These are phyloP conservation scores for Hippophae gyantsensis DNA, from an alignment of 306 rosid genomes.

Conservation along the genomic window DNA sequence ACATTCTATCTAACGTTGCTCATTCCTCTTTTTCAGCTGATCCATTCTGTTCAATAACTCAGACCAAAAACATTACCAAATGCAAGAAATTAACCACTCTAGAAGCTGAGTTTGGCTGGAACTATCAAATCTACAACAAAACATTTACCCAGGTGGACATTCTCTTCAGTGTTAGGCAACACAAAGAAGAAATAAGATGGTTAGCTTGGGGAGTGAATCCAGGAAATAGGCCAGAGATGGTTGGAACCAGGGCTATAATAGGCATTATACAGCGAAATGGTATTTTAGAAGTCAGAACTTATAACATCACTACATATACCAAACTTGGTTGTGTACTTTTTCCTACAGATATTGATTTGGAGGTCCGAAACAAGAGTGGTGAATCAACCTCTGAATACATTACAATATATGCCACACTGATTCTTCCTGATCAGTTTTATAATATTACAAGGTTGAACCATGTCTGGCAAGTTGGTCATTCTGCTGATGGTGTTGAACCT, in stretches of 20 bases:
- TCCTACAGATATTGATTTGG: conserved; percentile 5
- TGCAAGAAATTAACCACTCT: conserved; percentile 53
- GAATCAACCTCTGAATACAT: background rate
- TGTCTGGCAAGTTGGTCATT: conserved; percentile 75
- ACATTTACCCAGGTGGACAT: conserved; percentile 15
- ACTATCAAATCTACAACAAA: background rate
- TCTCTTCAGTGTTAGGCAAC: conserved; percentile 27
- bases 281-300: conserved; percentile 1
- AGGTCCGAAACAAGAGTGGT: background rate
- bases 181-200: conserved; percentile 20
- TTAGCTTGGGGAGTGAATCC: conserved; percentile 85
- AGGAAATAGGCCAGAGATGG: conserved; percentile 40
- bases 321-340: conserved; percentile 38
- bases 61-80: background rate
- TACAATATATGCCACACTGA: conserved; percentile 28
- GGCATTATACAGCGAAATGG: conserved; percentile 23
- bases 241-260: conserved; percentile 65
- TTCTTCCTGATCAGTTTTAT: conserved; percentile 17
- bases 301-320: conserved; percentile 35
- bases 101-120: conserved; percentile 62
- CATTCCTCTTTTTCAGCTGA: background rate
- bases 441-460: conserved; percentile 32
- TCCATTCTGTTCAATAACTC: background rate
- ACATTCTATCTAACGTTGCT: conserved; percentile 7
- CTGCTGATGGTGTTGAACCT: conserved; percentile 17